Percentiles rank a stretch among this genome's conserved stretches.
phyloP scores from a whole-genome alignment of 352 stramenopile species.

The Phytophthora boehmeriae region DNA sequence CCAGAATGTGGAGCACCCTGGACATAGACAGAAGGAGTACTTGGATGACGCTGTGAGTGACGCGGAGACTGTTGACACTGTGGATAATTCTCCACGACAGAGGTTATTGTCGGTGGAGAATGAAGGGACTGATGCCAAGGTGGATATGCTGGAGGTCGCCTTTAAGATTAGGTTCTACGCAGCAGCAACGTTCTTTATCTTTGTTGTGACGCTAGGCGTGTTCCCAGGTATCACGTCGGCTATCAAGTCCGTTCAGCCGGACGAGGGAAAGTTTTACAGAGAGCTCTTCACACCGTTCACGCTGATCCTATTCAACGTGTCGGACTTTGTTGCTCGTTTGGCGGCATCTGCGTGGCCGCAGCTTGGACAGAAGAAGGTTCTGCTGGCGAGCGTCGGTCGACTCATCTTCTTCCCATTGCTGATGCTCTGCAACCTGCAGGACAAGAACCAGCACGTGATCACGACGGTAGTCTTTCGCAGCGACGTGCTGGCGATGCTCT shows the following conservation, averaged over 20 bases:
- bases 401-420: constrained; percentile 67
- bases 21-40: constrained; percentile 36
- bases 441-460: constrained; percentile 67
- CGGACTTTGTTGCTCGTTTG: constrained; percentile 72
- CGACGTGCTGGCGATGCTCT: constrained; percentile 62
- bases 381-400: constrained; percentile 48
- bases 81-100: constrained; percentile 37
- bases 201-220: constrained; percentile 74
- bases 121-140: constrained; percentile 20
- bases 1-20: constrained; percentile 50
- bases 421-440: constrained; percentile 80
- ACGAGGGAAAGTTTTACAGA: constrained; percentile 51
- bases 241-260: constrained; percentile 61
- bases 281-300: constrained; percentile 79
- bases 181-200: constrained; percentile 71
- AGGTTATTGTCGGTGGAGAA: constrained; percentile 26
- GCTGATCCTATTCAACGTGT: constrained; percentile 82
- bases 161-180: constrained; percentile 72
- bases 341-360: constrained; percentile 45
- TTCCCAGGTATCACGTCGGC: constrained; percentile 81
- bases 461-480: constrained; percentile 78
- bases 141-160: constrained; percentile 56
- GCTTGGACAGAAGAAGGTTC: constrained; percentile 40
- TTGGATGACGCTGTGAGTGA: constrained; percentile 29
- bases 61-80: constrained; percentile 45